Conservation (phyloP, 352 stramenopile genomes). For the Phytophthora fragariae region DNA sequence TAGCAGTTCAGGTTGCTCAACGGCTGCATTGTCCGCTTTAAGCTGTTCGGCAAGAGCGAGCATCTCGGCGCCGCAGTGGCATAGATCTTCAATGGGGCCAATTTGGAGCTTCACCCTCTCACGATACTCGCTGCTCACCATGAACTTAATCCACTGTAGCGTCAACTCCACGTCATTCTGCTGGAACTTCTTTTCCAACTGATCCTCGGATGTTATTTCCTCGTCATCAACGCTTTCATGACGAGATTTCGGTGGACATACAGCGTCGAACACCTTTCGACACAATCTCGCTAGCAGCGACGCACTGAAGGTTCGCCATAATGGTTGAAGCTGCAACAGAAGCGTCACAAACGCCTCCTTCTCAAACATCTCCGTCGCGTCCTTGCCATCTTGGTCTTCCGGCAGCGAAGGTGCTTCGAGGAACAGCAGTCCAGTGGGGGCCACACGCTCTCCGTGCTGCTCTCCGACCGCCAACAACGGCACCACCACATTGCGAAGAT, state of each 20-base stretch:
- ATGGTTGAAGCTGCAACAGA: constrained; percentile 59
- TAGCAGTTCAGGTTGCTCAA: constrained; percentile 23
- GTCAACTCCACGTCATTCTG: constrained; percentile 44
- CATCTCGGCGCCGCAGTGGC: constrained; percentile 63
- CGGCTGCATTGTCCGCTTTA: constrained; percentile 23
- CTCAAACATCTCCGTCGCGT: constrained; percentile 19
- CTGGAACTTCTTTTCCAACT: constrained; percentile 1
- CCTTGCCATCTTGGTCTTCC: constrained; percentile 12
- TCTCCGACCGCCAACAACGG: constrained; percentile 69
- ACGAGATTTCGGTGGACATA: constrained; percentile 18
- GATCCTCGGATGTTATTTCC: constrained; percentile 3
- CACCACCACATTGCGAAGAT: constrained; percentile 63
- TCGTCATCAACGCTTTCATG: constrained; percentile 18
- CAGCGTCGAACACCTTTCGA: constrained; percentile 50
- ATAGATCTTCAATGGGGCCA: constrained; percentile 69
- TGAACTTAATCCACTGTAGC: constrained; percentile 68
- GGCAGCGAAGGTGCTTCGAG: constrained; percentile 13
- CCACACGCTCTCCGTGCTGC: constrained; percentile 60
- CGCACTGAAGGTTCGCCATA: constrained; percentile 62
- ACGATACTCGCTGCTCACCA: constrained; percentile 74
- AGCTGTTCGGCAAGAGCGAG: constrained; percentile 47
- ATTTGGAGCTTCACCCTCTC: constrained; percentile 68
- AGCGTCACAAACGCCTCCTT: constrained; percentile 48
- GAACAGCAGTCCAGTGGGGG: constrained; percentile 59
- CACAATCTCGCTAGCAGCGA: constrained; percentile 60